phyloP scores from a whole-genome alignment of 352 stramenopile species.

The Pythium rishiriense region DNA sequence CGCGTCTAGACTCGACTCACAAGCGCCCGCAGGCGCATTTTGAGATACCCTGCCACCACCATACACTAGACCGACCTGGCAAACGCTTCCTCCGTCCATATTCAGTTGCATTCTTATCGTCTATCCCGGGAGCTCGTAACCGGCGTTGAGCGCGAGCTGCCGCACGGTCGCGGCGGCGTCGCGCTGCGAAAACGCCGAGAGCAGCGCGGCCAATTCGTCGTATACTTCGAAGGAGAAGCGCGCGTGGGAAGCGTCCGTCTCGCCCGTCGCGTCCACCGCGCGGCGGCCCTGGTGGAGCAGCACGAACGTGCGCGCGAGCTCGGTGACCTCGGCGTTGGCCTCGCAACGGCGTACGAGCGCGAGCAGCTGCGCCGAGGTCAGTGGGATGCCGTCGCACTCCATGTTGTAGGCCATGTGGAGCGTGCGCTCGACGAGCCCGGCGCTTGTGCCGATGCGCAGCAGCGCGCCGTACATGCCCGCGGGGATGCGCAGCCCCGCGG shows the following conservation, averaged over 20 bases:
- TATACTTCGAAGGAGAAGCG: slow-evolving; percentile 62
- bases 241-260: slow-evolving; percentile 20
- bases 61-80: neutral
- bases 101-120: neutral
- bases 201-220: slow-evolving; percentile 47
- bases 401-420: slow-evolving; percentile 82
- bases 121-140: slow-evolving; percentile 24
- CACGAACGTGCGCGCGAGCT: slow-evolving; percentile 65
- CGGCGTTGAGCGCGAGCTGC: slow-evolving; percentile 32
- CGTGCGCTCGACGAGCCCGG: slow-evolving; percentile 65
- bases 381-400: slow-evolving; percentile 71
- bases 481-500: slow-evolving; percentile 43
- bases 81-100: neutral
- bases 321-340: slow-evolving; percentile 44
- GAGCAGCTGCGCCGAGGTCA: slow-evolving; percentile 53
- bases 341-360: slow-evolving; percentile 48
- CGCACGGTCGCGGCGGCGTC: slow-evolving; percentile 45
- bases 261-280: neutral
- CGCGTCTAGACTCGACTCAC: too few relatives aligned
- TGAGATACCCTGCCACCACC: too few relatives aligned
- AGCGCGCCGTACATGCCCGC: slow-evolving; percentile 62
- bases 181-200: slow-evolving; percentile 48
- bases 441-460: slow-evolving; percentile 53
- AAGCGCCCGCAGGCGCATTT: too few relatives aligned
- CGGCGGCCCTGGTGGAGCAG: slow-evolving; percentile 58